Percentiles rank a stretch among this genome's conserved stretches.
phyloP scores from a whole-genome alignment of 306 rosid species.

The Pueraria montana region DNA sequence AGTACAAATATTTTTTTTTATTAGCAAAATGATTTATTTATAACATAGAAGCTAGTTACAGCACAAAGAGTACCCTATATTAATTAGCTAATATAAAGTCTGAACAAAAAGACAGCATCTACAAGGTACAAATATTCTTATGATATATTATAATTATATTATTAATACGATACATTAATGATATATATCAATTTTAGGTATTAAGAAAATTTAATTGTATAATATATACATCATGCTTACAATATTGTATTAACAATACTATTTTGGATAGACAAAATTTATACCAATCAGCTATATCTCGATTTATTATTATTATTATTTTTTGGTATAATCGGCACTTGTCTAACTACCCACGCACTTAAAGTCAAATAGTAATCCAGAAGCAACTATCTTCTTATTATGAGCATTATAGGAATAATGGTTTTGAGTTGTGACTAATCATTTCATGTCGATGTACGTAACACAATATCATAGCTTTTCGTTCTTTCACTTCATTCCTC shows the following conservation, averaged over 20 bases:
- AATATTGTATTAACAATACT: background rate
- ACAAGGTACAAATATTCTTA: too few species aligned
- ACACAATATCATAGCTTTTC: slow-evolving; percentile 15
- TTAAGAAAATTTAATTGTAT: too few species aligned
- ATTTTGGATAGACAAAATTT: background rate
- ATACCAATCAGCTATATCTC: background rate
- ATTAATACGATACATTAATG: too few species aligned
- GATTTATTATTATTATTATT: too few species aligned
- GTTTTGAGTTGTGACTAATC: background rate
- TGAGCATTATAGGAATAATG: background rate
- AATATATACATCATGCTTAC: background rate
- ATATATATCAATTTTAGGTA: too few species aligned
- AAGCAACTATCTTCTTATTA: background rate
- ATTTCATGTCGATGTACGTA: slow-evolving; percentile 21
- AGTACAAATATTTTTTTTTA: too few species aligned
- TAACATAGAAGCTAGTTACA: too few species aligned
- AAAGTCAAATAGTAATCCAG: background rate
- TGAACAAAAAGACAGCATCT: too few species aligned
- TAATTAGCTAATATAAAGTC: too few species aligned
- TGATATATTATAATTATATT: too few species aligned
- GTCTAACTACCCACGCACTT: background rate
- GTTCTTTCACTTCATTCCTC: slow-evolving; percentile 14
- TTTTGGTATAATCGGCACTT: background rate
- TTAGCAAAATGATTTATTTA: too few species aligned
- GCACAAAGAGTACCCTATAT: too few species aligned